phyloP scores from a whole-genome alignment of 768 basidiomycete species.

The Phaeotremella skinneri region DNA sequence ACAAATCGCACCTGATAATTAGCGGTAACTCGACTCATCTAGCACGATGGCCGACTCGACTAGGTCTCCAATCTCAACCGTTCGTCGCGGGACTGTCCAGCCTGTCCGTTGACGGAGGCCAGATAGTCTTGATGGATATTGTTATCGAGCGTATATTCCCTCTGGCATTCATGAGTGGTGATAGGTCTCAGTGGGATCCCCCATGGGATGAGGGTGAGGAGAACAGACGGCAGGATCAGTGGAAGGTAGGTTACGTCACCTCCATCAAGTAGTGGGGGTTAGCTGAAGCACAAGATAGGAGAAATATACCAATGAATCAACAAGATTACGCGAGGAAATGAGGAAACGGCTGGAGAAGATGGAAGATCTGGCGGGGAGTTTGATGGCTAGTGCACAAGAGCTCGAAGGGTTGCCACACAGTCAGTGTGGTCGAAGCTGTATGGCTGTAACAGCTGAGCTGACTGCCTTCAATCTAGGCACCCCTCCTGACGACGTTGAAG shows the following conservation, averaged over 20 bases:
- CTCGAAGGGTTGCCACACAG: slow-evolving; percentile 51
- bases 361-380: slow-evolving; percentile 66
- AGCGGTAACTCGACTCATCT: slow-evolving; percentile 82
- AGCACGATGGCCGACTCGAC: slow-evolving; percentile 80
- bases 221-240: slow-evolving; percentile 59
- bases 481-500: slow-evolving; percentile 53
- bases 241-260: slow-evolving; percentile 62
- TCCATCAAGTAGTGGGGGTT: neutral
- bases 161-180: slow-evolving; percentile 75
- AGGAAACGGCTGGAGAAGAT: slow-evolving; percentile 60
- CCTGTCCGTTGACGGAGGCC: slow-evolving; percentile 76
- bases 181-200: slow-evolving; percentile 57
- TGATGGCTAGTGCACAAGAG: slow-evolving; percentile 59
- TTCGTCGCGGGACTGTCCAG: slow-evolving; percentile 75
- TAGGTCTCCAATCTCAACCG: slow-evolving; percentile 69
- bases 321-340: slow-evolving; percentile 60
- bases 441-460: slow-evolving; percentile 34
- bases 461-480: slow-evolving; percentile 28
- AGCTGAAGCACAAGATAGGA: slow-evolving; percentile 54
- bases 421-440: slow-evolving; percentile 35
- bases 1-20: slow-evolving; percentile 64
- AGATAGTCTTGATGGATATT: slow-evolving; percentile 70
- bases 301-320: slow-evolving; percentile 61
- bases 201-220: slow-evolving; percentile 74
- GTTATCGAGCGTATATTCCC: slow-evolving; percentile 71